Percentiles rank a stretch among this genome's conserved stretches.
Conservation (phyloP, 2,329 filamentous ascomycete genomes). For the Pseudogymnoascus verrucosus region DNA sequence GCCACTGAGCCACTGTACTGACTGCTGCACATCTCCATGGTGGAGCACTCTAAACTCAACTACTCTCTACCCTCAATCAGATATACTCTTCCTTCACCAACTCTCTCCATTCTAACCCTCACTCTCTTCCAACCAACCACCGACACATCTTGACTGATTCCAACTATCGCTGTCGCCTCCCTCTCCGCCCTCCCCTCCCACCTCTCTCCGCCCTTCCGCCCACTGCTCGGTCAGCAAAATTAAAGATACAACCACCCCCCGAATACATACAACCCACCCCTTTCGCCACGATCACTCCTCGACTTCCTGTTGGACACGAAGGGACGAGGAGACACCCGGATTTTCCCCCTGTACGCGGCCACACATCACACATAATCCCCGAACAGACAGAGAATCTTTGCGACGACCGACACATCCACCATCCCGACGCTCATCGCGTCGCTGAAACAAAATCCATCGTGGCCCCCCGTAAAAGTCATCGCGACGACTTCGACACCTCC, state of each 20-base stretch:
- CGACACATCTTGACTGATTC: background rate
- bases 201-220: background rate
- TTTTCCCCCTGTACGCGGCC: background rate
- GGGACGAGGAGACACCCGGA: background rate
- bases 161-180: background rate
- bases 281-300: background rate
- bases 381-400: background rate
- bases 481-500: background rate
- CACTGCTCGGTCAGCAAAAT: background rate
- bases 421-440: background rate
- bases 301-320: background rate
- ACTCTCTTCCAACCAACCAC: background rate
- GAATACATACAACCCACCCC: background rate
- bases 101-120: background rate
- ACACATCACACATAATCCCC: background rate
- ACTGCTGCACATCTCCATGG: background rate
- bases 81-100: background rate
- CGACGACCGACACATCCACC: background rate
- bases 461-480: constrained; percentile 7
- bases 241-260: background rate
- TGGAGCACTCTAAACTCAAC: background rate
- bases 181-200: background rate
- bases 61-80: constrained; percentile 1
- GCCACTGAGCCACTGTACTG: background rate
- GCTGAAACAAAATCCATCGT: constrained; percentile 1